Percentiles rank a stretch among this genome's conserved stretches.
Conservation (phyloP, 192 early-diverging fungal genomes). For the Coemansia erecta region DNA sequence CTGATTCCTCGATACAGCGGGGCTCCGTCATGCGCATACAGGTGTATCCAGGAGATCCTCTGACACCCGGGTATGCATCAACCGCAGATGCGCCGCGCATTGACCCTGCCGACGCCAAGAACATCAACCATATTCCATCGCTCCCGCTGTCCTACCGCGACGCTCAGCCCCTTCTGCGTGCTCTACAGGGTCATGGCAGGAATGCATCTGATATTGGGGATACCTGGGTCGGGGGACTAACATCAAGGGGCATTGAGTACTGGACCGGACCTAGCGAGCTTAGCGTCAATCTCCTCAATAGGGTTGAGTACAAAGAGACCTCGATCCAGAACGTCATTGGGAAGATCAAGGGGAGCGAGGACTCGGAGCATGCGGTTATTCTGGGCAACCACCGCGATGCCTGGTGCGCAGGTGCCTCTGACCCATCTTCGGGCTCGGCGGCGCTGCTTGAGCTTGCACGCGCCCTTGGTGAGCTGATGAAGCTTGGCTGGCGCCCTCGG, state of each 20-base stretch:
- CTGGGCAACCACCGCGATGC: slow-evolving; percentile 67
- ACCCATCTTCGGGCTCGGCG: slow-evolving; percentile 61
- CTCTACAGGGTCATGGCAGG: slow-evolving; percentile 50
- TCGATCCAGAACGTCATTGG: slow-evolving; percentile 65
- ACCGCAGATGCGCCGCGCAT: slow-evolving; percentile 56
- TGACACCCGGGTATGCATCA: slow-evolving; percentile 62
- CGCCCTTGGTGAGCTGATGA: slow-evolving; percentile 52
- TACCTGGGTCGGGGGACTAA: slow-evolving; percentile 57
- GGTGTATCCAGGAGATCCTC: slow-evolving; percentile 58
- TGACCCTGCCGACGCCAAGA: slow-evolving; percentile 48
- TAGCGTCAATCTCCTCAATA: slow-evolving; percentile 54
- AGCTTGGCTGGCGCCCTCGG: slow-evolving; percentile 60
- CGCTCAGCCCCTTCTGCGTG: slow-evolving; percentile 57
- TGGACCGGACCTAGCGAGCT: slow-evolving; percentile 56
- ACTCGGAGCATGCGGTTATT: slow-evolving; percentile 54
- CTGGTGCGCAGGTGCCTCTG: slow-evolving; percentile 64
- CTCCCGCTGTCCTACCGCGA: slow-evolving; percentile 64
- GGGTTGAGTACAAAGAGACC: slow-evolving; percentile 44
- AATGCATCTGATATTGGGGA: slow-evolving; percentile 23
- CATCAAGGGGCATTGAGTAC: slow-evolving; percentile 47
- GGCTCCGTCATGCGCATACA: slow-evolving; percentile 55
- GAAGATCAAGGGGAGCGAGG: slow-evolving; percentile 54
- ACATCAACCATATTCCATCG: slow-evolving; percentile 58
- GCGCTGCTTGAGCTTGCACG: slow-evolving; percentile 58
- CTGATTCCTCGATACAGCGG: slow-evolving; percentile 56